Conservation (phyloP, 805 yeast species). For the Blastobotrys peoriensis region DNA sequence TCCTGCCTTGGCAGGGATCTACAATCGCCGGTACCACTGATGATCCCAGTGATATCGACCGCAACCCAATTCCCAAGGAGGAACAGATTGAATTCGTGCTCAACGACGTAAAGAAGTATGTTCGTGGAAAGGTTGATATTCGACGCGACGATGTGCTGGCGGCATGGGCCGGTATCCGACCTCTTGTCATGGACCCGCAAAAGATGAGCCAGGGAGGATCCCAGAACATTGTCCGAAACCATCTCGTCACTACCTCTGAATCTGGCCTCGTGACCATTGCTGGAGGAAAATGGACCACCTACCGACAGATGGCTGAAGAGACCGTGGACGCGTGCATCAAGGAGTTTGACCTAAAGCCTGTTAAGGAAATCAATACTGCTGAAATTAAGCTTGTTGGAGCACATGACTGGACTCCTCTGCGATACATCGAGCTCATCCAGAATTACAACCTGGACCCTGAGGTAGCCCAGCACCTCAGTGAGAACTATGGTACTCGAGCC, state of each 20-base stretch:
- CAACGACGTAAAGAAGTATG: constrained; percentile 81
- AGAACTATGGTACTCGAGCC: constrained; percentile 86
- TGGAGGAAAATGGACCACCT: constrained; percentile 98
- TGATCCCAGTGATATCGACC: constrained; percentile 49
- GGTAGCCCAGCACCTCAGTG: constrained; percentile 75
- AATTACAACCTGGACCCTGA: constrained; percentile 63
- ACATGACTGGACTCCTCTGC: constrained; percentile 67
- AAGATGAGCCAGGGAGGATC: constrained; percentile 42
- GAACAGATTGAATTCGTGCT: constrained; percentile 84
- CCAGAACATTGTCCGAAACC: constrained; percentile 87
- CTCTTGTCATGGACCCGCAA: constrained; percentile 74
- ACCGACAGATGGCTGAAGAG: constrained; percentile 96
- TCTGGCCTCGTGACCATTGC: constrained; percentile 81
- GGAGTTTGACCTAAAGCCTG: constrained; percentile 37
- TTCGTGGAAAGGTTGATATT: constrained; percentile 69
- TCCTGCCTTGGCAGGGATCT: constrained; percentile 97
- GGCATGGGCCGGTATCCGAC: constrained; percentile 97
- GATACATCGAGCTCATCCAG: constrained; percentile 75
- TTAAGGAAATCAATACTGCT: constrained; percentile 45
- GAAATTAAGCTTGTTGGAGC: constrained; percentile 65
- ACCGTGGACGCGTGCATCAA: constrained; percentile 70
- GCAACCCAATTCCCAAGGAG: constrained; percentile 73
- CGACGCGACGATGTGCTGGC: constrained; percentile 84
- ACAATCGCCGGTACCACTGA: constrained; percentile 96
- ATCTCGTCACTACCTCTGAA: constrained; percentile 64